phyloP scores from a whole-genome alignment of 129 eudicot genomes.

The Centella asiatica region DNA sequence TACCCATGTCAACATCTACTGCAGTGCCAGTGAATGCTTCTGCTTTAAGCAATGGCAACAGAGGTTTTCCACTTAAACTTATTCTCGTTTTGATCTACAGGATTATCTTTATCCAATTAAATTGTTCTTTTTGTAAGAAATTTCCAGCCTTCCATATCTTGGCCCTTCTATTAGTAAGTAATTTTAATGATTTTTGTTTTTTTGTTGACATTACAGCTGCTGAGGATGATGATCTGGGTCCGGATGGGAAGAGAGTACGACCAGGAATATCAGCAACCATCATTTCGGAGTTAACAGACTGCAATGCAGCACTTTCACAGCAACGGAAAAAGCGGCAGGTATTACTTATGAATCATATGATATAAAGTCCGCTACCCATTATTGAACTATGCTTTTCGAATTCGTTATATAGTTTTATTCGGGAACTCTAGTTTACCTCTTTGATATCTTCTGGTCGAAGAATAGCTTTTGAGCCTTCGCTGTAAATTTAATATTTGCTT shows the following conservation, averaged over 20 bases:
- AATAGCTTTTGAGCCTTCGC: no score
- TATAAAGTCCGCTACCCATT: no score
- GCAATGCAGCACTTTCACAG: constrained; percentile 85
- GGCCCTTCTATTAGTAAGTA: no score
- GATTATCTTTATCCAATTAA: not conserved
- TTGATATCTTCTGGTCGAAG: not conserved
- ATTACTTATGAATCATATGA: not conserved
- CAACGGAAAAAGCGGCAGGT: constrained; percentile 97
- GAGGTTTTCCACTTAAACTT: constrained; percentile 42
- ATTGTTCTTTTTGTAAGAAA: no score
- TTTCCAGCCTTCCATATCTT: no score
- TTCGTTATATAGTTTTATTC: no score
- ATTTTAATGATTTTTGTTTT: not conserved
- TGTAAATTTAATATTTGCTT: not conserved
- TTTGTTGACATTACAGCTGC: constrained; percentile 36
- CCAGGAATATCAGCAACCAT: constrained; percentile 63
- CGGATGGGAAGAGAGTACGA: constrained; percentile 67
- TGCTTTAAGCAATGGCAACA: constrained; percentile 82
- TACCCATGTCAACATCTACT: constrained; percentile 54
- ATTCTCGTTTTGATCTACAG: not conserved
- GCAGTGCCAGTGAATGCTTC: constrained; percentile 43
- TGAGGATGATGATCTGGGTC: constrained; percentile 72
- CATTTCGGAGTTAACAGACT: constrained; percentile 70
- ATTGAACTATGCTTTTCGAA: no score
- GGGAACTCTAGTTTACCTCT: not conserved